phyloP scores from a whole-genome alignment of 305 asterid genomes.

The Solanum aculeatissimum region DNA sequence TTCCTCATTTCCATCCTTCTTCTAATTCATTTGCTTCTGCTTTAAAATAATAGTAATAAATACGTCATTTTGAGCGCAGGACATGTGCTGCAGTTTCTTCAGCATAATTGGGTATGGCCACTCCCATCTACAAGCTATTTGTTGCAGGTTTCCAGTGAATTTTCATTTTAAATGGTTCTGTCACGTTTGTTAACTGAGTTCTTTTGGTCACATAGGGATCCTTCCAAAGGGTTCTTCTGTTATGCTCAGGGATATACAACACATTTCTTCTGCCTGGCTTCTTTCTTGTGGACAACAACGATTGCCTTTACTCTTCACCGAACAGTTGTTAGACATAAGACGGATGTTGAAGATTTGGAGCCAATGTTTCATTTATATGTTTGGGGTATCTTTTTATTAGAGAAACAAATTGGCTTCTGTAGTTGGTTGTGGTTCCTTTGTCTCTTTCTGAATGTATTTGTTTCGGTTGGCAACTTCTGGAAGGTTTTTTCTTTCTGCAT shows the following conservation, averaged over 20 bases:
- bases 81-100: slow-evolving; percentile 97
- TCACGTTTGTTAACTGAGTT: not conserved
- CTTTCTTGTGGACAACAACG: slow-evolving; percentile 93
- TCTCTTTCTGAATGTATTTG: not conserved
- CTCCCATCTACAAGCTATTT: not conserved
- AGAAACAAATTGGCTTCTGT: not conserved
- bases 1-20: not conserved
- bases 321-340: slow-evolving; percentile 95
- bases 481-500: not conserved
- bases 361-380: slow-evolving; percentile 94
- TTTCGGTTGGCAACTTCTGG: not conserved
- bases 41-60: not conserved
- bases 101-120: slow-evolving; percentile 80
- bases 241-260: slow-evolving; percentile 96
- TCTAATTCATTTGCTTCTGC: not conserved
- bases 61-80: slow-evolving; percentile 41
- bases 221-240: slow-evolving; percentile 88
- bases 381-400: slow-evolving; percentile 60
- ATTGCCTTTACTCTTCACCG: slow-evolving; percentile 96
- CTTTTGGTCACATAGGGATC: slow-evolving; percentile 62
- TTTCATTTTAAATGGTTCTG: not conserved
- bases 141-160: not conserved
- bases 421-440: not conserved
- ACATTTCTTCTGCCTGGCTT: slow-evolving; percentile 96
- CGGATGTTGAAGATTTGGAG: slow-evolving; percentile 97